A percentile compares a stretch with the other conserved stretches of the same genome.
Evolutionary conservation across 2,329 filamentous ascomycete genomes (phyloP).

Genomic region (Colletotrichum filicis): DNA sequence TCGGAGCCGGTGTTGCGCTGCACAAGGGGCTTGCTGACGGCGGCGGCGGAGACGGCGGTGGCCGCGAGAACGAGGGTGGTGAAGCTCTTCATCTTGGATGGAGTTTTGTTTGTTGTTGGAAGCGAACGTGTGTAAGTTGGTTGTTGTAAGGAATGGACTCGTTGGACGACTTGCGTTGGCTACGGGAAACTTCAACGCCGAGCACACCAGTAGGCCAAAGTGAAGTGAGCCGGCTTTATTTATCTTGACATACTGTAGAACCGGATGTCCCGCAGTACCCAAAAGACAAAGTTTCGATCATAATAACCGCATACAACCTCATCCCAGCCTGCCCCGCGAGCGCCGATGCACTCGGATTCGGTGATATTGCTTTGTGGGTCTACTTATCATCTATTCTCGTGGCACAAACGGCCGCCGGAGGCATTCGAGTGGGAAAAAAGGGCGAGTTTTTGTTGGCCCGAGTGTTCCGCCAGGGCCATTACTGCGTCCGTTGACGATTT

Average conservation of each 20-base stretch:
- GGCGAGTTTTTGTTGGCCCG: neutral
- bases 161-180: neutral
- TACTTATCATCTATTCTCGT: neutral
- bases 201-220: neutral
- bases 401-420: neutral
- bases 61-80: slow-evolving; percentile 14
- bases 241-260: neutral
- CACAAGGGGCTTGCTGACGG: neutral
- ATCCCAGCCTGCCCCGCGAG: neutral
- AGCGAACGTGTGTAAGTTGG: slow-evolving; percentile 3
- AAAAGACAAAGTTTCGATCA: neutral
- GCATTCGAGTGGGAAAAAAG: neutral
- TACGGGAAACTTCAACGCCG: neutral
- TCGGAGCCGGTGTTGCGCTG: neutral
- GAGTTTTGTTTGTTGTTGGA: neutral
- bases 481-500: neutral
- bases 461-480: slow-evolving; percentile 1
- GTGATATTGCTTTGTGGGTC: slow-evolving; percentile 3
- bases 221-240: neutral
- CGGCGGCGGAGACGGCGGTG: slow-evolving; percentile 13
- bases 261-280: neutral
- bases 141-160: slow-evolving; percentile 3
- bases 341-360: neutral
- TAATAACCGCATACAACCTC: neutral
- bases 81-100: slow-evolving; percentile 31